Base-by-base conservation (phyloP, 345 rosid species). In the Eucalyptus shirleyi region DNA sequence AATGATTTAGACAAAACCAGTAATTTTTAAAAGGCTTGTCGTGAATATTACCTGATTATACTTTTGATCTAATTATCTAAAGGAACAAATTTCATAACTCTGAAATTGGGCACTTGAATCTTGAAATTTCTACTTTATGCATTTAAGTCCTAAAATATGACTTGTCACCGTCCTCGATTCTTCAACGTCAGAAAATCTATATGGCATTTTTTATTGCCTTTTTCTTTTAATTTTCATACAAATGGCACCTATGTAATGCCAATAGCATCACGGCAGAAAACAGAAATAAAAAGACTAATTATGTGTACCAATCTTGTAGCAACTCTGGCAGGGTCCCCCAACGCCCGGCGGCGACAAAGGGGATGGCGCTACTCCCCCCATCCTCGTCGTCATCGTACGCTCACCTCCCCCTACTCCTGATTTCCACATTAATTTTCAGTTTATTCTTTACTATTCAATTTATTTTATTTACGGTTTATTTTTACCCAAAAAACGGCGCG, bases 21-120 rank as follows among this genome's bases (percentile, higher is more conserved):
- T 65, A 21, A 53, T n/a, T 65, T 65, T 65, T n/a, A 8, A 30
- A 2, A 30, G 77, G 77, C 37, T 65, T 1, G 18, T n/a, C 3
- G 3, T 16, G 9, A 65, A 15, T 65, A 5, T 17, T 2, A n/a
- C 21, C 5, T 15, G 0, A 15, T n/a, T 65, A 65, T n/a, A 8
- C 37, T 65, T 65, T n/a, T 65, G 37, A 65, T 30, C 19, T 7
- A 13, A 14, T 65, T 65, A 14, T 65, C 37, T 65, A n/a, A n/a
- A 65, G 77, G 77, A n/a, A 65, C 77, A 65, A 65, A 65, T 65
- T 65, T 14, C 72, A n/a, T 32, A n/a, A 8, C 10, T 65, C 6
- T n/a, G 3, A 65, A 65, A 65, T 65, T 15, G 19, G 21, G 19
- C 37, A 65, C 16, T 65, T 15, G 37, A 65, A n/a, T 65, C 77